Conservation (phyloP, 208 protist species). For the Porcisia deanei region DNA sequence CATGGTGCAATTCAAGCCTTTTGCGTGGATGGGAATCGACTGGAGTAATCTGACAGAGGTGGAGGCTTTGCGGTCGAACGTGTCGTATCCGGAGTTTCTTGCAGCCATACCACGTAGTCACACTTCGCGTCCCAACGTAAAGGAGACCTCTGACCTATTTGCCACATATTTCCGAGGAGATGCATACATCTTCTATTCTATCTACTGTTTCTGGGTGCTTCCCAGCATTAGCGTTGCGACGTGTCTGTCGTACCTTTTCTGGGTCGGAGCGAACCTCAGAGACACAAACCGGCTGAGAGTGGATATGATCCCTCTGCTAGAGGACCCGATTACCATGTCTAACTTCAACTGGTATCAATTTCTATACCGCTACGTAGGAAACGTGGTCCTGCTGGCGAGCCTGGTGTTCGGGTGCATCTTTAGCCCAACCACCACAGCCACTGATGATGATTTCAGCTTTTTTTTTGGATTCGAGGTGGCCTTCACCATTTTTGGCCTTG, state of each 20-base stretch:
- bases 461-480: constrained; percentile 67
- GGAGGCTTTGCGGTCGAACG: constrained; percentile 15
- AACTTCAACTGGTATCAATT: constrained; percentile 41
- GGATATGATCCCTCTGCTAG: constrained; percentile 57
- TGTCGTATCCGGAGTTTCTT: constrained; percentile 41
- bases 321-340: constrained; percentile 70
- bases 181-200: constrained; percentile 59
- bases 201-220: constrained; percentile 63
- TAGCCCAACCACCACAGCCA: constrained; percentile 42
- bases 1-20: constrained; percentile 39
- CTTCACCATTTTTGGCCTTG: constrained; percentile 54
- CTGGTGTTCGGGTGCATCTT: constrained; percentile 66
- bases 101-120: constrained; percentile 27
- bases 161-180: constrained; percentile 57
- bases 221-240: constrained; percentile 56
- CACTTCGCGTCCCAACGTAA: constrained; percentile 36
- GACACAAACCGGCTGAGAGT: constrained; percentile 57
- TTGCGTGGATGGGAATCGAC: constrained; percentile 22
- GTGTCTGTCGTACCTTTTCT: constrained; percentile 58
- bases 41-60: constrained; percentile 23
- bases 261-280: constrained; percentile 53
- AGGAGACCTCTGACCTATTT: constrained; percentile 49
- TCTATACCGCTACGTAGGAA: constrained; percentile 45
- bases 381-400: constrained; percentile 48
- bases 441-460: constrained; percentile 42